phyloP scores from a whole-genome alignment of 345 rosid genomes.

The Erysimum cheiranthoides region DNA sequence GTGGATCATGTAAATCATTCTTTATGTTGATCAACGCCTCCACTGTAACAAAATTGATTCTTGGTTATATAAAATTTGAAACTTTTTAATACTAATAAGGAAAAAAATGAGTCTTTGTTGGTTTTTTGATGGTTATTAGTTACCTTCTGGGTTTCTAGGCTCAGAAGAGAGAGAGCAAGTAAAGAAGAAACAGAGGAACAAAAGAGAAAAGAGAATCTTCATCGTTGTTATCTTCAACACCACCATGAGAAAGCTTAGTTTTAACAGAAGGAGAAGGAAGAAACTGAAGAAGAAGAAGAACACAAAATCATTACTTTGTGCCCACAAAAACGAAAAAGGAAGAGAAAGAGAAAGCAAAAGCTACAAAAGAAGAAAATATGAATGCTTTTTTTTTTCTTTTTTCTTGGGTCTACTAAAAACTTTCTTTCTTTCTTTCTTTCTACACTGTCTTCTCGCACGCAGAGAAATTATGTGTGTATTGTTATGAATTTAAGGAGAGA shows the following conservation, averaged over 20 bases:
- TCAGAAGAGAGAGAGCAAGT: conserved; percentile 59
- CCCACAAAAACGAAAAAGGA: conserved; percentile 21
- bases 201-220: conserved; percentile 39
- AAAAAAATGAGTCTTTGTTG: not conserved
- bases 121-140: not conserved
- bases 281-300: conserved; percentile 23
- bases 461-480: conserved; percentile 19
- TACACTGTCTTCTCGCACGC: conserved; percentile 17
- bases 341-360: conserved; percentile 42
- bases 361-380: not conserved
- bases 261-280: conserved; percentile 20
- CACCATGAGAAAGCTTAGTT: conserved; percentile 45
- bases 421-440: not conserved
- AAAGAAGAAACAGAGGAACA: conserved; percentile 45
- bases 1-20: conserved; percentile 69
- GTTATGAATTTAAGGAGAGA: conserved; percentile 37
- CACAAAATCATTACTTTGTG: conserved; percentile 41
- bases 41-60: conserved; percentile 50
- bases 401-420: conserved; percentile 32
- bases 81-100: not conserved
- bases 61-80: not conserved
- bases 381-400: conserved; percentile 15
- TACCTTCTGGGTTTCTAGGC: conserved; percentile 93
- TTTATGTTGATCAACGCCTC: conserved; percentile 76
- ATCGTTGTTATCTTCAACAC: conserved; percentile 14